A percentile compares a stretch with the other conserved stretches of the same genome.
Conservation (phyloP, 2,329 filamentous ascomycete species). For the Chalaropsis thielavioides region DNA sequence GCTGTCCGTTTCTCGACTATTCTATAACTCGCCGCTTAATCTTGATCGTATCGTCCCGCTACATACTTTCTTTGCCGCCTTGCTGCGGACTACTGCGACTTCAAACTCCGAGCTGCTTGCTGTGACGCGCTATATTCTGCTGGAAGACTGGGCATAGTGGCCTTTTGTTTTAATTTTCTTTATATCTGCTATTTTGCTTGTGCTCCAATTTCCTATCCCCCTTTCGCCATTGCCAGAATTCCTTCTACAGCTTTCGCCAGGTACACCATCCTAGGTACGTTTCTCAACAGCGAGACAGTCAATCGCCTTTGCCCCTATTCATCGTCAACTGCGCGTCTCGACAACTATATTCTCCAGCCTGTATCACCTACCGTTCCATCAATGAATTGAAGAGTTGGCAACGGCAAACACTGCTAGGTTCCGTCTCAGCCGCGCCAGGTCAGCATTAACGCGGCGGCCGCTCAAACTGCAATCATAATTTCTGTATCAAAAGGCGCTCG, state of each 20-base stretch:
- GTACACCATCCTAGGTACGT: neutral
- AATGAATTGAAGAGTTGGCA: neutral
- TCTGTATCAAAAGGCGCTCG: too few relatives aligned
- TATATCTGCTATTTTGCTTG: neutral
- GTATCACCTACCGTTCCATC: neutral
- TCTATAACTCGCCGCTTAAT: neutral
- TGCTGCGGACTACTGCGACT: neutral
- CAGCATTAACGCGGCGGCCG: neutral
- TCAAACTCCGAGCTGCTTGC: neutral
- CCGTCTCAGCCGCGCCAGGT: neutral
- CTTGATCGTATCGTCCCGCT: neutral
- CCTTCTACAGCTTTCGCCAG: neutral
- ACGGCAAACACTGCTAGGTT: neutral
- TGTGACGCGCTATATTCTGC: neutral
- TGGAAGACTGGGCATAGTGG: neutral
- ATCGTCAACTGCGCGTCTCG: conserved; percentile 2
- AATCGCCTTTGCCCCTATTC: neutral
- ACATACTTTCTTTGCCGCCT: neutral
- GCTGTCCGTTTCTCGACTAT: neutral
- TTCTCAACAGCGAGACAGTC: neutral
- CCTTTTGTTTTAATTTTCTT: neutral
- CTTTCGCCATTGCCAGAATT: neutral
- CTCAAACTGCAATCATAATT: neutral
- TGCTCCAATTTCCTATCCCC: neutral
- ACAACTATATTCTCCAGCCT: neutral